Base-by-base conservation (phyloP, 2,329 filamentous ascomycete genomes). In the Scytalidium sp. region DNA sequence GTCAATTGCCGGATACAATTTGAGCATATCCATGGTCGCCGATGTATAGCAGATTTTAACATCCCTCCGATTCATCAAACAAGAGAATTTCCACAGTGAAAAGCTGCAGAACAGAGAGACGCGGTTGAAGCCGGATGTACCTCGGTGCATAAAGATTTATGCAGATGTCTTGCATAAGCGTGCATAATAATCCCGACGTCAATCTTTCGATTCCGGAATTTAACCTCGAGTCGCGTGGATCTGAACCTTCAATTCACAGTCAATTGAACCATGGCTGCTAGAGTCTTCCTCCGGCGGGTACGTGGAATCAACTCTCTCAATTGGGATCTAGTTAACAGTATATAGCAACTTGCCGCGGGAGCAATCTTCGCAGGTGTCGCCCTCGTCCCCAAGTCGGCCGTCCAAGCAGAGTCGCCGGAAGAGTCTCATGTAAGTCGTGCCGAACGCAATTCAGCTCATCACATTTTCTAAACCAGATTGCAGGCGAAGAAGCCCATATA, bases 401-500 rank as follows among this genome's bases (percentile, higher is more conserved):
- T 74, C 50, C 66, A 75, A 58, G 79, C 79, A 56, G 79, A 82
- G 59, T 69, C 67, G 50, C 68, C 62, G 29, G 57, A 60, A 29
- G 53, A 44, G 22, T 45, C 46, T 15, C 41, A 58, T 20, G 63
- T 65, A 61, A 19, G 48, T 39, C 60, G 39, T 22, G 39, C 15
- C n/a, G 22, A 15, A 22, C 19, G 36, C 23, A 3, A 3, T 19
- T 36, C 36, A 13, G 13, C 45, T 15, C 13, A 19, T 19, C n/a
- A 27, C 43, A 25, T 13, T 29, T n/a, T 43, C 49, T 58, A 32
- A 56, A 29, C 22, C 15, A 27, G 20, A 47, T 17, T 43, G 13
- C 54, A 79, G 72, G 56, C 65, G 52, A 79, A 78, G 66, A 88
- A 87, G 68, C 86, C 90, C 57, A 94, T 95, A 72, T 95, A 95